A percentile compares a stretch with the other conserved stretches of the same genome.
Conservation (phyloP, 495 filamentous ascomycete species). For the Bryoglossum gracile region DNA sequence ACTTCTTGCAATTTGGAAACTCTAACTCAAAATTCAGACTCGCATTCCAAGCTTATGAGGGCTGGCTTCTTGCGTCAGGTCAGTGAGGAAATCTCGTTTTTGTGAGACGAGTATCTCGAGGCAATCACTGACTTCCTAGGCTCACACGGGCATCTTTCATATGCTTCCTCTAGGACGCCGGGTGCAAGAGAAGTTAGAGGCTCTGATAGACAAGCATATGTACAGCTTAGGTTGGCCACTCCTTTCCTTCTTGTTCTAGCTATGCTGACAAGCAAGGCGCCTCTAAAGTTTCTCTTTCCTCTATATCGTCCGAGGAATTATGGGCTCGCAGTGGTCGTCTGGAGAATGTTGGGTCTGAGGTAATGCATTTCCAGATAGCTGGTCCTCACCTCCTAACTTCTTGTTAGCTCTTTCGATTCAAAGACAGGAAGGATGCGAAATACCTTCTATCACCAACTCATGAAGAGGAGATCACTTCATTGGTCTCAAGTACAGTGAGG, state of each 20-base stretch:
- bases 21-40: slow-evolving; percentile 42
- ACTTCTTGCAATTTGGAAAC: not conserved
- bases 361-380: slow-evolving; percentile 15
- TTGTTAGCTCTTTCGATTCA: slow-evolving; percentile 68
- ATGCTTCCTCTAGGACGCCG: slow-evolving; percentile 82
- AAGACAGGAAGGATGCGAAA: slow-evolving; percentile 67
- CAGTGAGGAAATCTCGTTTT: slow-evolving; percentile 5
- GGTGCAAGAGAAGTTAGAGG: slow-evolving; percentile 84
- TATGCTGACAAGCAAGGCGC: slow-evolving; percentile 49
- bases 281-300: slow-evolving; percentile 80
- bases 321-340: slow-evolving; percentile 58
- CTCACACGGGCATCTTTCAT: slow-evolving; percentile 87
- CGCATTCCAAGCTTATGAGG: slow-evolving; percentile 65
- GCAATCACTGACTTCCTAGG: slow-evolving; percentile 40
- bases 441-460: slow-evolving; percentile 88
- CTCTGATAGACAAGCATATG: slow-evolving; percentile 87
- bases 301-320: slow-evolving; percentile 75
- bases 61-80: slow-evolving; percentile 79
- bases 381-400: not conserved
- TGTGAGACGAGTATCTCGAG: too few species aligned
- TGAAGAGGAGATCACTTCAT: slow-evolving; percentile 87
- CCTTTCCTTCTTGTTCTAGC: not conserved
- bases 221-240: slow-evolving; percentile 51
- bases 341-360: slow-evolving; percentile 33
- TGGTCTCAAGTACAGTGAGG: slow-evolving; percentile 65